Evolutionary conservation across 2,329 filamentous ascomycete species (phyloP).

Genomic region (Diplocarpon mali): DNA sequence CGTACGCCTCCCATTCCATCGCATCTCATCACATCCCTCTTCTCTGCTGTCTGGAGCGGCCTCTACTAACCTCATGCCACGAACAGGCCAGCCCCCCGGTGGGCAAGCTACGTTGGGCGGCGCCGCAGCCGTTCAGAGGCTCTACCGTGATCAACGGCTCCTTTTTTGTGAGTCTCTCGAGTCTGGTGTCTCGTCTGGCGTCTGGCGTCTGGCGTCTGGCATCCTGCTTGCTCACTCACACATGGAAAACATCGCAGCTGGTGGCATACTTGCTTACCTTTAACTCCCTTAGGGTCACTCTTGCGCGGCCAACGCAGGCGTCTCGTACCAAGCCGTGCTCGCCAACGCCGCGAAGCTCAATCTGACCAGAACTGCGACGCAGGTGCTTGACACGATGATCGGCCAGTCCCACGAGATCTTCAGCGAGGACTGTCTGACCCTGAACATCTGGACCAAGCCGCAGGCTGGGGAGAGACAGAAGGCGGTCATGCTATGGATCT

Average conservation of each 20-base stretch:
- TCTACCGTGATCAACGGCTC: conserved; percentile 9
- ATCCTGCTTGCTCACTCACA: too few relatives aligned
- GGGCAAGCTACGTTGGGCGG: conserved; percentile 29
- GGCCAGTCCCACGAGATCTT: conserved; percentile 2
- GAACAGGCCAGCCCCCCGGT: conserved; percentile 27
- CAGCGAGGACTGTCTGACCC: conserved; percentile 28
- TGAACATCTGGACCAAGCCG: conserved; percentile 29
- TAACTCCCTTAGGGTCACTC: conserved; percentile 3
- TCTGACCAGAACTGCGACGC: not conserved
- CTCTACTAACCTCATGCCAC: not conserved
- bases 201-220: too few relatives aligned
- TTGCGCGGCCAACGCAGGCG: conserved; percentile 4
- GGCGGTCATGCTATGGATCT: conserved; percentile 34
- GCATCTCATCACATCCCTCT: too few relatives aligned
- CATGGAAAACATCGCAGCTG: too few relatives aligned
- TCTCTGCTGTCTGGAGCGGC: too few relatives aligned
- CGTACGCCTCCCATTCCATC: not conserved
- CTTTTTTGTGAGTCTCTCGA: conserved; percentile 5
- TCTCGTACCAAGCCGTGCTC: not conserved
- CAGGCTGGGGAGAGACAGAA: conserved; percentile 26
- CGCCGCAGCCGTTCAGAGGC: conserved; percentile 19
- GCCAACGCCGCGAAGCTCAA: not conserved
- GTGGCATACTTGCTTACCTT: not conserved
- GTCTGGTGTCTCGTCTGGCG: too few relatives aligned
- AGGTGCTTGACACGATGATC: conserved; percentile 2